Conservation (phyloP, 2,329 filamentous ascomycete genomes). For the Neopestalotiopsis sp. region DNA sequence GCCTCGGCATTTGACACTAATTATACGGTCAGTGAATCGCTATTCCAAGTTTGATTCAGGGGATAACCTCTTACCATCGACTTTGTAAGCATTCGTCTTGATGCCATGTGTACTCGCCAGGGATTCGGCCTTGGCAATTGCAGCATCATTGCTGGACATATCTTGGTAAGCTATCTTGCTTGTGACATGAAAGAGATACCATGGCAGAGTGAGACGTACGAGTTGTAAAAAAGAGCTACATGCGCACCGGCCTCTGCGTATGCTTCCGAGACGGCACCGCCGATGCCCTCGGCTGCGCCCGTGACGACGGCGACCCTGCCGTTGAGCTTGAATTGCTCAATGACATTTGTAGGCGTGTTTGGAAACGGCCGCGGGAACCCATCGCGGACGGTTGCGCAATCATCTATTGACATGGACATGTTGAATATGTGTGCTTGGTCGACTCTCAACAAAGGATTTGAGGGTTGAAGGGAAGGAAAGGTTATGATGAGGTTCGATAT, state of each 20-base stretch:
- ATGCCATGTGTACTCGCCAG: conserved; percentile 41
- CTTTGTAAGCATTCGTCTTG: conserved; percentile 47
- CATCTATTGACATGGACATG: conserved; percentile 45
- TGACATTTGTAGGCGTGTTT: conserved; percentile 45
- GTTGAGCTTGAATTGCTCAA: conserved; percentile 49
- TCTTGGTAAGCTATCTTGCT: neutral
- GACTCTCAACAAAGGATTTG: neutral
- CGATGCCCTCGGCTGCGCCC: conserved; percentile 52
- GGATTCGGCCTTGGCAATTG: conserved; percentile 41
- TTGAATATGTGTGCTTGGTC: conserved; percentile 20
- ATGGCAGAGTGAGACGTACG: neutral
- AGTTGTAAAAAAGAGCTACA: conserved; percentile 47
- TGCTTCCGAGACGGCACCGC: conserved; percentile 48
- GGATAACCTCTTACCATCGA: conserved; percentile 39
- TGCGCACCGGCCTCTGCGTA: conserved; percentile 51
- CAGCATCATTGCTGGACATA: conserved; percentile 38
- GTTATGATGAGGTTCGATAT: neutral
- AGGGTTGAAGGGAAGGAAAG: neutral
- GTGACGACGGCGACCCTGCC: conserved; percentile 50
- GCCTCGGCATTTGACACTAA: conserved; percentile 51
- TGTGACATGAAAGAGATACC: neutral
- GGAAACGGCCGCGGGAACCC: conserved; percentile 46
- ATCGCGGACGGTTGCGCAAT: conserved; percentile 34
- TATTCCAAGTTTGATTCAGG: neutral
- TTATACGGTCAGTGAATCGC: neutral